Evolutionary conservation across 345 rosid species (phyloP), one percentile per base, ranked within the genome.

Genomic region (Corchorus olitorius): DNA sequence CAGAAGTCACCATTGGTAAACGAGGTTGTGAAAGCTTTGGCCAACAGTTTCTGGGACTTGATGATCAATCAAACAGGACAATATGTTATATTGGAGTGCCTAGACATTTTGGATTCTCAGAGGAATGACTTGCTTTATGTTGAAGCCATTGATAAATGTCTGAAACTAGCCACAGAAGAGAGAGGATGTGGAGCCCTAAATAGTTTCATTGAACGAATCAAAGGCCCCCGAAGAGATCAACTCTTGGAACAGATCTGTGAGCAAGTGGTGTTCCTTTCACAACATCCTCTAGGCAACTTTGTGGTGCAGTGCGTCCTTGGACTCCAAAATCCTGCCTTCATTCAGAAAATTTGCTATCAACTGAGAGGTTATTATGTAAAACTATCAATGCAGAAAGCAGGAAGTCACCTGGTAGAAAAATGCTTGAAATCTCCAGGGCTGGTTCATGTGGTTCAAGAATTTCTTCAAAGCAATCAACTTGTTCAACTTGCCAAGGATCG

Each of bases 221-320:
- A 43, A 72, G 65, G 75, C 12, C 75, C 54, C 0, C 65, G 35
- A 14, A 60, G 75, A 60, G 39, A 39, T 43, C 39, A 72, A 16
- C 76, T 58, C 15, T 41, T 73, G 20, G 13, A 43, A 15, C 16
- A 5, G 22, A 59, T 73, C 0, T 39, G 9, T 9, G 43, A 60
- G 3, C 13, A 59, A 14, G 37, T 9, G 20, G 35, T 10, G 22
- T 59, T 5, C 66, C 76, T 73, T 1, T 19, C 76, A 13, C 43
- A 43, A 33, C 66, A 73, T 61, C 76, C 55, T 4, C 2, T 41
- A 10, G 67, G 53, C 16, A 59, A 73, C 54, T 46, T 12, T 16
- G 53, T 54, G 6, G 65, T 73, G 39, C 76, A 73, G 33, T 39
- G 12, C 11, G 53, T 73, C 14, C 1, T 73, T 5, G 20, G 7